Conservation (phyloP, 495 filamentous ascomycete genomes). For the Penicillium robsamsonii region DNA sequence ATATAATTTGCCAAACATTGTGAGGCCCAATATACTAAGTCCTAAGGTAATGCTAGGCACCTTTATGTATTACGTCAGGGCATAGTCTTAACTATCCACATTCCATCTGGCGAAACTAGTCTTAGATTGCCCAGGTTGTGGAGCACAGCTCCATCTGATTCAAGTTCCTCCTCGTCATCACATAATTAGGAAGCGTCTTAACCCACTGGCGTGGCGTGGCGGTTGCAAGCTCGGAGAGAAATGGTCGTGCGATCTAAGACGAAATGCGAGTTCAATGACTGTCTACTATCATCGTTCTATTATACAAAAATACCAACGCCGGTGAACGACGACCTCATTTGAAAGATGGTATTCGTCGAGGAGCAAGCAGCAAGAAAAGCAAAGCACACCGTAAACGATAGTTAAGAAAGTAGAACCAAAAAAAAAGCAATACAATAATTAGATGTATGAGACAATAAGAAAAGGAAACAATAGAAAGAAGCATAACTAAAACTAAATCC, state of each 20-base stretch:
- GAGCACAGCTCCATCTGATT: too few species aligned
- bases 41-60: too few species aligned
- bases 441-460: slow-evolving; percentile 13
- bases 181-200: too few species aligned
- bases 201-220: too few species aligned
- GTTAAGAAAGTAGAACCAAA: background rate
- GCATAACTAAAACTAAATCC: slow-evolving; percentile 19
- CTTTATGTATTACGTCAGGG: too few species aligned
- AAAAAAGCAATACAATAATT: slow-evolving; percentile 16
- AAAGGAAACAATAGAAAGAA: slow-evolving; percentile 1
- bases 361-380: background rate
- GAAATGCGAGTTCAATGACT: background rate
- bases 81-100: too few species aligned
- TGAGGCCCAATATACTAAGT: too few species aligned
- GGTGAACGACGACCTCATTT: background rate
- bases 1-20: too few species aligned
- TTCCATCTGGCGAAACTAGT: too few species aligned
- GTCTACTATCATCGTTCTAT: background rate
- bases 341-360: background rate
- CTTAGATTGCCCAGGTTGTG: too few species aligned
- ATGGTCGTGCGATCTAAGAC: background rate
- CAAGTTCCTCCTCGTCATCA: too few species aligned
- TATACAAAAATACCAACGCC: background rate
- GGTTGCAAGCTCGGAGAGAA: too few species aligned
- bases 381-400: background rate